Conservation (phyloP, 495 filamentous ascomycete species). For the Trichoderma virens region DNA sequence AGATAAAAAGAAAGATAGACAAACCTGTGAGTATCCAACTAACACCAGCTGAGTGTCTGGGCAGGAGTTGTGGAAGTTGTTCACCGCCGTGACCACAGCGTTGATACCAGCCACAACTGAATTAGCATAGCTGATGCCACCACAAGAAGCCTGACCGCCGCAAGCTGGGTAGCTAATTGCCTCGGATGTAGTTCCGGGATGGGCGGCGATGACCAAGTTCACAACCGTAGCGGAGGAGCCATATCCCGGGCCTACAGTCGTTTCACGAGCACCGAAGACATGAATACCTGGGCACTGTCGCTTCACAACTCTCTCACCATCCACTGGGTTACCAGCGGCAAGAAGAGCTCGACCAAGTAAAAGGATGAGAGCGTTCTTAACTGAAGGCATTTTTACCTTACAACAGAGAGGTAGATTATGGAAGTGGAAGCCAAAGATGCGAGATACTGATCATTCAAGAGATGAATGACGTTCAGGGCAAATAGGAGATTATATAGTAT, state of each 20-base stretch:
- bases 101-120: conserved; percentile 44
- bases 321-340: background rate
- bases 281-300: conserved; percentile 43
- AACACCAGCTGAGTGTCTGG: conserved; percentile 51
- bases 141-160: conserved; percentile 43
- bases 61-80: conserved; percentile 43
- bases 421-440: background rate
- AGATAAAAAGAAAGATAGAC: background rate
- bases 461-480: background rate
- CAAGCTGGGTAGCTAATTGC: conserved; percentile 55
- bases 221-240: conserved; percentile 48
- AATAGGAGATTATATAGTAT: background rate
- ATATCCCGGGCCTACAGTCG: conserved; percentile 48
- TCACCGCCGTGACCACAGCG: conserved; percentile 50
- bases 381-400: background rate
- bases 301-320: background rate
- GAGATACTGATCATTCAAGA: background rate
- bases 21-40: conserved; percentile 54
- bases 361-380: background rate
- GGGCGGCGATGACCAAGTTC: conserved; percentile 41
- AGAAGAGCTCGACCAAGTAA: background rate
- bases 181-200: conserved; percentile 47
- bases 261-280: conserved; percentile 59
- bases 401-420: background rate
- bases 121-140: conserved; percentile 44